phyloP scores from a whole-genome alignment of 306 rosid genomes.

The Casuarina cunninghamiana region DNA sequence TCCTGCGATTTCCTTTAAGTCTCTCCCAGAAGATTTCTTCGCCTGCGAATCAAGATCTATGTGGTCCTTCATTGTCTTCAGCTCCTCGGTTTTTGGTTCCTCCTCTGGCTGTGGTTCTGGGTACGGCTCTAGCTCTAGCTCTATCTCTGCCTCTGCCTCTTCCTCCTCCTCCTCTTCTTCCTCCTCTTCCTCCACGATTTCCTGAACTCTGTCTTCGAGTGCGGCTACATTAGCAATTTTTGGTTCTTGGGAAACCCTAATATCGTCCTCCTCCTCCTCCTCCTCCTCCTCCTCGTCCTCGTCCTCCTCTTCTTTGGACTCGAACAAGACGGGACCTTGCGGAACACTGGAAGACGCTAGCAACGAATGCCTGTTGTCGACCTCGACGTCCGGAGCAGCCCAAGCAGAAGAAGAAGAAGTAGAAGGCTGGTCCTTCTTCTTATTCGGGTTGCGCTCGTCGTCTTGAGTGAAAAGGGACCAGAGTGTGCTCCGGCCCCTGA shows the following conservation, averaged over 20 bases:
- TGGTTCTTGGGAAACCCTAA: constrained; percentile 49
- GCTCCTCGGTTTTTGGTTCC: constrained; percentile 38
- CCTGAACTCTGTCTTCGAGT: constrained; percentile 58
- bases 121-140: constrained; percentile 3
- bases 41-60: constrained; percentile 87
- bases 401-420: constrained; percentile 3
- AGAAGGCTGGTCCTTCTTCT: constrained; percentile 32
- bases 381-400: constrained; percentile 28
- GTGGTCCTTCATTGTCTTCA: constrained; percentile 86
- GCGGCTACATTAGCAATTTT: constrained; percentile 40
- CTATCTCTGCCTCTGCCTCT: constrained; percentile 9
- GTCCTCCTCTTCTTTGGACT: constrained; percentile 51
- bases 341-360: constrained; percentile 45
- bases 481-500: constrained; percentile 77
- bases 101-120: constrained; percentile 14
- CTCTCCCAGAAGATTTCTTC: constrained; percentile 72
- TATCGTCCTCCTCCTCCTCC: constrained; percentile 19
- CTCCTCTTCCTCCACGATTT: constrained; percentile 64
- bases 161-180: constrained; percentile 25
- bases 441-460: constrained; percentile 64
- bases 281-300: constrained; percentile 29
- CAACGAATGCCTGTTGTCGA: constrained; percentile 34
- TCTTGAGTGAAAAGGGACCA: constrained; percentile 68
- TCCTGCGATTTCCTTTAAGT: constrained; percentile 86
- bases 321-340: constrained; percentile 51